Conservation (phyloP, 371 early-diverging fungal species). For the Fennellomyces sp. region DNA sequence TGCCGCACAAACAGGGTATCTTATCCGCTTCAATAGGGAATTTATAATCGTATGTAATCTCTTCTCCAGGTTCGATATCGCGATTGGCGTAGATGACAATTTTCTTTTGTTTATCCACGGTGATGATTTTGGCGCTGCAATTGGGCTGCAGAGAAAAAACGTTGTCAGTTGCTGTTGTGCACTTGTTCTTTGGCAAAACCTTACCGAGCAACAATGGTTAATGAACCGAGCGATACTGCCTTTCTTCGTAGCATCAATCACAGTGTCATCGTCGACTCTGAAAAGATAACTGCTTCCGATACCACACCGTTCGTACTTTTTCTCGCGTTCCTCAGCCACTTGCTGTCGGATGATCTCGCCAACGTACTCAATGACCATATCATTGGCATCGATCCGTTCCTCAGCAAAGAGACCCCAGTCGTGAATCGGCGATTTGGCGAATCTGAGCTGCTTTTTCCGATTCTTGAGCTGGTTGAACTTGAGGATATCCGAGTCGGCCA, state of each 20-base stretch:
- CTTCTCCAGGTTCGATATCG: constrained; percentile 92
- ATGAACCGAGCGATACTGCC: constrained; percentile 98
- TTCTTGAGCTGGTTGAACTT: constrained; percentile 90
- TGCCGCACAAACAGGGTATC: constrained; percentile 95
- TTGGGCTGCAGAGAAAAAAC: constrained; percentile 75
- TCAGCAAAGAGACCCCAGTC: constrained; percentile 97
- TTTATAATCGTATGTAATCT: constrained; percentile 99
- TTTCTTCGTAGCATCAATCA: constrained; percentile 98
- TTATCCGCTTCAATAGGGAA: constrained; percentile 92
- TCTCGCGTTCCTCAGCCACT: constrained; percentile 95
- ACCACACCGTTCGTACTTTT: constrained; percentile 86
- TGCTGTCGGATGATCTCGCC: constrained; percentile 97
- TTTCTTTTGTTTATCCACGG: constrained; percentile 84
- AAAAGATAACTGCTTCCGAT: constrained; percentile 97
- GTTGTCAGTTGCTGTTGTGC: constrained; percentile 2
- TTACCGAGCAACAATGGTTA: constrained; percentile 96
- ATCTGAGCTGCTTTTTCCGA: constrained; percentile 85
- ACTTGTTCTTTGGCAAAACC: constrained; percentile 6
- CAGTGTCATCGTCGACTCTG: constrained; percentile 92
- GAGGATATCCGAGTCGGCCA: constrained; percentile 68
- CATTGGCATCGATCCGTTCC: constrained; percentile 87
- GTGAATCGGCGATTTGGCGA: constrained; percentile 92
- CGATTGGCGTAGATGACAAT: constrained; percentile 93
- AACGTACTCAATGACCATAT: constrained; percentile 98
- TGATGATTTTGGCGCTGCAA: constrained; percentile 93